Base-by-base conservation (phyloP, 768 basidiomycete genomes). In the Lyophyllum atratum region DNA sequence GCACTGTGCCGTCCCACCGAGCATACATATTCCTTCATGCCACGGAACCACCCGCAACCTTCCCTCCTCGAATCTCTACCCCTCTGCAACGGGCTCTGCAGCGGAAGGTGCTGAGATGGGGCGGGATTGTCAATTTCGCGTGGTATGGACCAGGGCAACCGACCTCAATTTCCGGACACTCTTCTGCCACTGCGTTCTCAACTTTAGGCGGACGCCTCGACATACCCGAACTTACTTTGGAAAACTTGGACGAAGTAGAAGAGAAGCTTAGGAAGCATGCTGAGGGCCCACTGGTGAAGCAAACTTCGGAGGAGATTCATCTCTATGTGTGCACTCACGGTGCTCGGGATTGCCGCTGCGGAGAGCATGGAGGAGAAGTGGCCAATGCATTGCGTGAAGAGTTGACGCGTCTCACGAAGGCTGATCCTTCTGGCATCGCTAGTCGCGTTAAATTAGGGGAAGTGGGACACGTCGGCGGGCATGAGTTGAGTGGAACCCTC, bases 301-400 rank as follows among this genome's bases (percentile, higher is more conserved):
- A 44, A 39, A 61, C 60, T 14, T 62, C 37, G 4, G 55, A 68
- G n/a, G 67, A 73, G 33, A 65, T 76, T 4, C 72, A 79, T 21
- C 59, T 91, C 17, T 90, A 86, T 63, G 84, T 94, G 1, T 94
- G 92, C 67, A 92, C 91, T 4, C 92, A 94, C 66, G 85, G 83
- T 4, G 76, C 81, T 39, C 80, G 91, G 49, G 92, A 93, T 66
- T 95, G 92, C 71, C 79, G 92, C 5, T 93, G 92, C 60, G 88
- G 87, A 1, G 79, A 87, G 11, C 78, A 70, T 21, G 92, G 92
- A 0, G 78, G 79, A 2, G 75, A 72, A 11, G 80, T 93, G 7
- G 82, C 77, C 2, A 72, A 72, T 0, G 78, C 84, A 2, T 66
- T 95, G 25, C 72, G 74, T 17, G 72, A 76, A 4, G 87, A 90